Conservation (phyloP, 176 grass and related monocot species). For the Avena eriantha region DNA sequence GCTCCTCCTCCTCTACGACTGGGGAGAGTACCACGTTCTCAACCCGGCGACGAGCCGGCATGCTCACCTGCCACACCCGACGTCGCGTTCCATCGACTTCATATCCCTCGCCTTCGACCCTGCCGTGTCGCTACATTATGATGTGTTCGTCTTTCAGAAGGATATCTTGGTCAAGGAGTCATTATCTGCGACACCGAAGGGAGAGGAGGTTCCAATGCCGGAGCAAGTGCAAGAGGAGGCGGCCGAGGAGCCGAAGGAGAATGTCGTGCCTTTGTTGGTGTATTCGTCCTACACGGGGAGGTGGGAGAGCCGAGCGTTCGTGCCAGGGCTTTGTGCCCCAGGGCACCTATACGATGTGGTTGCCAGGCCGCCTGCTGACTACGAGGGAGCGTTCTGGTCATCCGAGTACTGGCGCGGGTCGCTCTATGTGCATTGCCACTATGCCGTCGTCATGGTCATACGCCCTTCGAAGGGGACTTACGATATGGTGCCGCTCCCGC, state of each 20-base stretch:
- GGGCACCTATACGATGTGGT: not conserved
- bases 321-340: not conserved
- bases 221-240: not conserved
- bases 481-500: not conserved
- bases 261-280: not conserved
- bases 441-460: not conserved
- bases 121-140: not conserved
- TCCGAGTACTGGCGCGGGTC: not conserved
- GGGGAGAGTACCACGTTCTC: not conserved
- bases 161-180: not conserved
- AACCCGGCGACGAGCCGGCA: not conserved
- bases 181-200: not conserved
- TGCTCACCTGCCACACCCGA: not conserved
- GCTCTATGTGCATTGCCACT: not conserved
- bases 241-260: not conserved
- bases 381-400: not conserved
- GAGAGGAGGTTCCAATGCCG: not conserved
- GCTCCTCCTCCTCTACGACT: not conserved
- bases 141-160: not conserved
- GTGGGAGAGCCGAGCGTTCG: not conserved
- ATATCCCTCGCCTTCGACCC: not conserved
- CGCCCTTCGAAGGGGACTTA: not conserved
- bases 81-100: not conserved
- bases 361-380: not conserved
- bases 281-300: not conserved